Evolutionary conservation across 345 rosid genomes (phyloP), one percentile per base, ranked within the genome.

Genomic region (Eucalyptus caleyi): DNA sequence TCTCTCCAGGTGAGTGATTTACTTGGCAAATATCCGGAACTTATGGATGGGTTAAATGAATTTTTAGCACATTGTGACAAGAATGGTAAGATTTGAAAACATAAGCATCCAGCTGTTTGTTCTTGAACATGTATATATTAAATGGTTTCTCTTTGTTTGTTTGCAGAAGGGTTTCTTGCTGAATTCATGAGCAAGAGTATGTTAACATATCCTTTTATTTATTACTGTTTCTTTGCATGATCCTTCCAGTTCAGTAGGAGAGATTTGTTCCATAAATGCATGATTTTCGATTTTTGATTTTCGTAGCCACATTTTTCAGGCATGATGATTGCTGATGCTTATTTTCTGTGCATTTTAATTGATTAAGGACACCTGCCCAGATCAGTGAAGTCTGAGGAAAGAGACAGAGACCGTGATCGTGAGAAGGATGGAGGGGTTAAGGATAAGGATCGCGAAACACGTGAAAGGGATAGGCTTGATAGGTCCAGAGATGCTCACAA

Each of bases 51-150:
- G 83, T 95, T 97, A 92, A 93, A 92, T 93, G 98, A 94, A 82
- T 96, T 97, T 94, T 93, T 97, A 95, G 95, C 95, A 30, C 94
- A 91, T 42, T 97, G 99, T 91, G 99, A 96, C 90, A 97, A 97
- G 94, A 94, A 93, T 86, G 99, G 99, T 97, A 95, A 87, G 49
- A 14, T 47, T 47, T 83, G 51, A 60, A 91, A 86, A 86, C 89
- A 82, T 80, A 85, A 87, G 47, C 87, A 67, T 91, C 53, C 50
- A 24, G 87, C 86, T 87, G 60, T 89, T 86, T 90, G 51, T 87
- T 89, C 53, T 50, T 62, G 49, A 87, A 85, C 87, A 62, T 81
- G 87, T 42, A 44, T 60, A 21, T 88, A 51, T 62, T 89, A 67
- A 87, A 26, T 60, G 5, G 45, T 37, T 87, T 30, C 62, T 49